Percentiles rank a stretch among this genome's conserved stretches.
phyloP scores from a whole-genome alignment of 2,329 filamentous ascomycete genomes.

The Pestalotiopsis fici region DNA sequence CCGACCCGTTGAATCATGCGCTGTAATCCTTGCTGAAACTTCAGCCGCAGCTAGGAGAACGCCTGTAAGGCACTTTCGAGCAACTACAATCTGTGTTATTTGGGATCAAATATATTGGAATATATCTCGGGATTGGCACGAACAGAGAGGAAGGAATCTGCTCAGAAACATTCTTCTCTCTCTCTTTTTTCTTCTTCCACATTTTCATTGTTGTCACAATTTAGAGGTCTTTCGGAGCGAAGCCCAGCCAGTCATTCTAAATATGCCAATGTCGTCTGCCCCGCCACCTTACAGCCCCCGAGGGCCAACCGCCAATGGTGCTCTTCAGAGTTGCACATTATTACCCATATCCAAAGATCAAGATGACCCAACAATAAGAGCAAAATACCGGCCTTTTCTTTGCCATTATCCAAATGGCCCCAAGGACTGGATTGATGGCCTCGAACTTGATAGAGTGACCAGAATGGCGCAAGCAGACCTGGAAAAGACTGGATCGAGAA shows the following conservation, averaged over 20 bases:
- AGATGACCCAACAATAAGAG: neutral
- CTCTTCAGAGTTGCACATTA: neutral
- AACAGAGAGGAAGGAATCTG: no score
- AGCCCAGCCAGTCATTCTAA: neutral
- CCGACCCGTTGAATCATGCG: no score
- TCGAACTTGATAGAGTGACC: conserved; percentile 56
- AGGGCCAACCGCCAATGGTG: neutral
- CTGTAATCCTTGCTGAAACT: neutral
- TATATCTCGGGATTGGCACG: no score
- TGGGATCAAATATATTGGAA: no score
- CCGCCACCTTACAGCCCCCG: neutral
- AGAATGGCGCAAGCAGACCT: conserved; percentile 52
- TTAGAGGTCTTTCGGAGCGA: no score
- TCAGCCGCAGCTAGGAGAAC: neutral
- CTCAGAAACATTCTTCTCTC: neutral
- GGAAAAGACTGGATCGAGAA: conserved; percentile 25
- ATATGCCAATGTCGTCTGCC: neutral
- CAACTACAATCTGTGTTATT: no score
- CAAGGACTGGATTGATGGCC: conserved; percentile 55
- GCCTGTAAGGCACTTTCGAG: neutral
- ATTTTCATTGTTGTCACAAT: no score
- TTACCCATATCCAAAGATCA: neutral
- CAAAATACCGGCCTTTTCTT: conserved; percentile 58
- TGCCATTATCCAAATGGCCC: conserved; percentile 34
- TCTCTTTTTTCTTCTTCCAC: neutral